These are phyloP conservation scores for Parachlorella kessleri DNA, from an alignment of 139 green algal species.

Conservation along the genomic window DNA sequence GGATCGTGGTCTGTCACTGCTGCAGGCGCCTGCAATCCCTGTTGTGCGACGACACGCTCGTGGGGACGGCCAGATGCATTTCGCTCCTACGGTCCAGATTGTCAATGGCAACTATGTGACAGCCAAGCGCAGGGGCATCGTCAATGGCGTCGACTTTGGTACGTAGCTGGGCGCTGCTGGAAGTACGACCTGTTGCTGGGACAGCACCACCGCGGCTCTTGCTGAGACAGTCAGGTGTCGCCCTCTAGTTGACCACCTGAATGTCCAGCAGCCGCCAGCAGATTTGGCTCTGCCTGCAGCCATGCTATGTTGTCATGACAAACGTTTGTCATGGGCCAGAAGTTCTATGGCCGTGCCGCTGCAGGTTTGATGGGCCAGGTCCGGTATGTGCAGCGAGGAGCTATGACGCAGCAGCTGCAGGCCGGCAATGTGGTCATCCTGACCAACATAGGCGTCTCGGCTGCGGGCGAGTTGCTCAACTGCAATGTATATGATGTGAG, in stretches of 20 bases:
- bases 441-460: slow-evolving; percentile 71
- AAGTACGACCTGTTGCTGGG: too few relatives aligned
- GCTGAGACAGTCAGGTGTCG: too few relatives aligned
- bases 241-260: too few relatives aligned
- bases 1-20: too few relatives aligned
- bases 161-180: too few relatives aligned
- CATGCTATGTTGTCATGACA: too few relatives aligned
- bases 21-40: slow-evolving; percentile 48
- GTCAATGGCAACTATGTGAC: slow-evolving; percentile 93
- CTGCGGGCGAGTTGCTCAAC: slow-evolving; percentile 93
- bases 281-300: too few relatives aligned
- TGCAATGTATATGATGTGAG: slow-evolving; percentile 95
- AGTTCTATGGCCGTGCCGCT: too few relatives aligned
- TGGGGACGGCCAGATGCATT: slow-evolving; percentile 56
- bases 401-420: slow-evolving; percentile 83
- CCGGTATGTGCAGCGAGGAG: slow-evolving; percentile 75
- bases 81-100: slow-evolving; percentile 61
- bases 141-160: slow-evolving; percentile 93
- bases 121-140: slow-evolving; percentile 86
- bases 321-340: too few relatives aligned
- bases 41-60: slow-evolving; percentile 85
- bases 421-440: slow-evolving; percentile 89
- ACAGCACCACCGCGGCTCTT: too few relatives aligned
- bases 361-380: slow-evolving; percentile 52
- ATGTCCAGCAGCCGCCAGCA: too few relatives aligned